Conservation (phyloP, 1,284 basidiomycete species). For the Cryptococcus neoformans region DNA sequence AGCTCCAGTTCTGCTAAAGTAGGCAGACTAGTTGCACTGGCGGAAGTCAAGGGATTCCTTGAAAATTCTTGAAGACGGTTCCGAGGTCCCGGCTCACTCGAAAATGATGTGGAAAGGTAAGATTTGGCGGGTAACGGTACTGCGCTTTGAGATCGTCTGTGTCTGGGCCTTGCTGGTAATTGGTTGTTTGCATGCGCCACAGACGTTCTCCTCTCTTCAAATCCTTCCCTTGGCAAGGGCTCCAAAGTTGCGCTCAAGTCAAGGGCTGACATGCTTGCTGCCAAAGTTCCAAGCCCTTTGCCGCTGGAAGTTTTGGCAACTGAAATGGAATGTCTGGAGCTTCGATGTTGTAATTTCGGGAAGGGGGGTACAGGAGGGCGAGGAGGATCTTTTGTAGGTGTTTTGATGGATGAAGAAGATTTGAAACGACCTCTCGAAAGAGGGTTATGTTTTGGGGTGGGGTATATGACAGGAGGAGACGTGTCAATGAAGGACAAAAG, state of each 20-base stretch:
- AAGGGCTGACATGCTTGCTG: constrained; percentile 6
- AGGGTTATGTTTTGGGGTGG: constrained; percentile 6
- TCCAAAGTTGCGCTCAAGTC: constrained; percentile 8
- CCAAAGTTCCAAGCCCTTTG: neutral
- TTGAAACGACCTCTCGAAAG: neutral
- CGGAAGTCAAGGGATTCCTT: constrained; percentile 26
- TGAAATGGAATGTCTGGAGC: neutral
- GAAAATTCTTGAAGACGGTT: constrained; percentile 25
- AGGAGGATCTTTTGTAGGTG: neutral
- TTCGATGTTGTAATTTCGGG: neutral
- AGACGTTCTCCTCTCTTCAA: constrained; percentile 5
- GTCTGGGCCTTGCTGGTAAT: constrained; percentile 3
- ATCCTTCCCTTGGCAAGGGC: constrained; percentile 8
- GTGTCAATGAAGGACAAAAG: constrained; percentile 16
- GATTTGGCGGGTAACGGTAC: constrained; percentile 8
- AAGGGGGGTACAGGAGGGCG: neutral
- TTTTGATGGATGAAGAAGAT: neutral
- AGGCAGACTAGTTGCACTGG: constrained; percentile 22
- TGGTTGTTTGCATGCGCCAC: neutral
- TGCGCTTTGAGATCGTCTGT: constrained; percentile 24
- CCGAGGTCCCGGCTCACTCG: constrained; percentile 1
- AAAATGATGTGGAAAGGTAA: neutral
- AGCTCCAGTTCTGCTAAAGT: constrained; percentile 22
- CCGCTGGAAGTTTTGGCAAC: neutral
- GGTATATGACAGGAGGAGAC: constrained; percentile 23